Conservation (phyloP, 495 filamentous ascomycete species). For the Penicillium coffeae region DNA sequence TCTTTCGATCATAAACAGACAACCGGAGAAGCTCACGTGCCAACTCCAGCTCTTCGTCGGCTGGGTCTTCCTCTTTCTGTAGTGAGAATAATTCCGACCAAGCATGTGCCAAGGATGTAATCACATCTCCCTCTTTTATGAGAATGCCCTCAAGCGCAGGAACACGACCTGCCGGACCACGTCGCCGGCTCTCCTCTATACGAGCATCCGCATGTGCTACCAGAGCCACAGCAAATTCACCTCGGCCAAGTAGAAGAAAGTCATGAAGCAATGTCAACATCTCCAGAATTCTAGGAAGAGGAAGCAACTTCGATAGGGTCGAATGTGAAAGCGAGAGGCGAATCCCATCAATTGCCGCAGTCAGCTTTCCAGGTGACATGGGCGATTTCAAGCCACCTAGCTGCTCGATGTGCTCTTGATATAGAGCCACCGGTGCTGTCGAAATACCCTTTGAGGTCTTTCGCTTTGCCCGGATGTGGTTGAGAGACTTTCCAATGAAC, state of each 20-base stretch:
- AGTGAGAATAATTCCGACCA: constrained; percentile 74
- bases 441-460: constrained; percentile 29
- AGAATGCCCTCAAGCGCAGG: constrained; percentile 50
- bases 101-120: constrained; percentile 64
- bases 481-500: constrained; percentile 85
- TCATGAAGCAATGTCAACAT: constrained; percentile 73
- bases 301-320: constrained; percentile 73
- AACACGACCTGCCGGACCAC: constrained; percentile 22
- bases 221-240: constrained; percentile 85
- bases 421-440: constrained; percentile 56
- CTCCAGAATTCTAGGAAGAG: constrained; percentile 69
- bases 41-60: constrained; percentile 72
- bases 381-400: constrained; percentile 71
- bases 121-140: constrained; percentile 84
- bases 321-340: constrained; percentile 77
- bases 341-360: constrained; percentile 68
- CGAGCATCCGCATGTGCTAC: constrained; percentile 79
- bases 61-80: constrained; percentile 67
- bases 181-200: constrained; percentile 49
- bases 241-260: constrained; percentile 81
- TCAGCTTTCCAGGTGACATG: constrained; percentile 64
- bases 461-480: constrained; percentile 63
- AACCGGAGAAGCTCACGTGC: constrained; percentile 73
- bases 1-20: constrained; percentile 44
- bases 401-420: constrained; percentile 67